Conservation (phyloP, 2,329 filamentous ascomycete genomes). For the Huntiella savannae region DNA sequence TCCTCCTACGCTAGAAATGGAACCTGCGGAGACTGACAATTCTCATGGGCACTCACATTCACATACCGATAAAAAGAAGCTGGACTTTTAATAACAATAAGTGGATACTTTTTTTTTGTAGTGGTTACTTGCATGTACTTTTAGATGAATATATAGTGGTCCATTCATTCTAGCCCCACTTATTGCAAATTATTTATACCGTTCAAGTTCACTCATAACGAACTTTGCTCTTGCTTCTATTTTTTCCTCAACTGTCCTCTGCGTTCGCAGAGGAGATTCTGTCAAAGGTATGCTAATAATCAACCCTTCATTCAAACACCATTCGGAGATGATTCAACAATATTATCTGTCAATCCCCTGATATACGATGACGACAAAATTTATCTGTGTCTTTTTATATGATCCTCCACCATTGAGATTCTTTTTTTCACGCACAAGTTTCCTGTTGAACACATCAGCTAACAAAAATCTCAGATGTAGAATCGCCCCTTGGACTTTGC, state of each 20-base stretch:
- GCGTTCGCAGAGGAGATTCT: background rate
- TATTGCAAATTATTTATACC: too few relatives aligned
- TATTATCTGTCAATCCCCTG: slow-evolving; percentile 41
- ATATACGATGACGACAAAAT: slow-evolving; percentile 24
- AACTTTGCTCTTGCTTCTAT: too few relatives aligned
- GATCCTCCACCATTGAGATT: slow-evolving; percentile 1
- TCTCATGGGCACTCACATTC: background rate
- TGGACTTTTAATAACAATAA: slow-evolving; percentile 17
- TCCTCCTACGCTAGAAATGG: slow-evolving; percentile 61
- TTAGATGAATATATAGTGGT: too few relatives aligned
- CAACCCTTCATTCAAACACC: background rate
- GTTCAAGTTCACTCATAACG: too few relatives aligned
- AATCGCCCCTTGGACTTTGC: background rate
- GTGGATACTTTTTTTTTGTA: background rate
- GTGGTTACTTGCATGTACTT: too few relatives aligned
- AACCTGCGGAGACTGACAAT: slow-evolving; percentile 11
- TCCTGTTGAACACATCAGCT: background rate
- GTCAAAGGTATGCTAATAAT: slow-evolving; percentile 1
- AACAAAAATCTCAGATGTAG: slow-evolving; percentile 9
- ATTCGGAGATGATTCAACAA: slow-evolving; percentile 7
- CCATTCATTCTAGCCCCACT: too few relatives aligned
- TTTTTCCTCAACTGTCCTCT: background rate
- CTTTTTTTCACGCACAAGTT: background rate
- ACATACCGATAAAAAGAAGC: slow-evolving; percentile 21
- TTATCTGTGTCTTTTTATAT: slow-evolving; percentile 12